Conservation (phyloP, 2,329 filamentous ascomycete species). For the Phialophora chinensis region DNA sequence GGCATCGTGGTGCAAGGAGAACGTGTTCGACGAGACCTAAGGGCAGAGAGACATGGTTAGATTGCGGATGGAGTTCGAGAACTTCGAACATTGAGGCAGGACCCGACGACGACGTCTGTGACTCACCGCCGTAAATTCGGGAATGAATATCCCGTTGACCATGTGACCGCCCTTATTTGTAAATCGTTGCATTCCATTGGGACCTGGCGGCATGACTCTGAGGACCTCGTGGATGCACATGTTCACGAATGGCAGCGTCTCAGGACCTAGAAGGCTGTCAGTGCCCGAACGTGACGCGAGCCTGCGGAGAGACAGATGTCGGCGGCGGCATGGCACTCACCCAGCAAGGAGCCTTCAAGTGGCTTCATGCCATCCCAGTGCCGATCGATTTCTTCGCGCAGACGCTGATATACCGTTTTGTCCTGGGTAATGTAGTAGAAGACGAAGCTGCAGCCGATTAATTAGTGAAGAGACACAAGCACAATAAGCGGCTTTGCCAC, state of each 20-base stretch:
- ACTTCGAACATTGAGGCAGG: no score
- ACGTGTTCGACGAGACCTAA: neutral
- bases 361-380: neutral
- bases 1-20: neutral
- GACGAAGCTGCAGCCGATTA: neutral
- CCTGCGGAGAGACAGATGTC: no score
- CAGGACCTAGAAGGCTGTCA: neutral
- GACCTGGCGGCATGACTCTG: slow-evolving; percentile 3
- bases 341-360: slow-evolving; percentile 2
- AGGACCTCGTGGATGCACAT: neutral
- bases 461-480: no score
- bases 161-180: slow-evolving; percentile 2
- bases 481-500: no score
- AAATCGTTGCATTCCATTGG: slow-evolving; percentile 1
- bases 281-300: no score
- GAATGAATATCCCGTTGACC: slow-evolving; percentile 1
- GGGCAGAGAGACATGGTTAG: no score
- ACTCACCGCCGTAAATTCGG: neutral
- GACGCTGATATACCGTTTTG: neutral
- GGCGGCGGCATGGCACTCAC: neutral
- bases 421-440: slow-evolving; percentile 11
- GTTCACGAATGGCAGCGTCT: slow-evolving; percentile 6
- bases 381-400: slow-evolving; percentile 2
- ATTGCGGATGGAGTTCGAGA: no score
- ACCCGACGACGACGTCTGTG: no score